Base-by-base conservation (phyloP, 345 rosid species). In the Conringia planisiliqua region DNA sequence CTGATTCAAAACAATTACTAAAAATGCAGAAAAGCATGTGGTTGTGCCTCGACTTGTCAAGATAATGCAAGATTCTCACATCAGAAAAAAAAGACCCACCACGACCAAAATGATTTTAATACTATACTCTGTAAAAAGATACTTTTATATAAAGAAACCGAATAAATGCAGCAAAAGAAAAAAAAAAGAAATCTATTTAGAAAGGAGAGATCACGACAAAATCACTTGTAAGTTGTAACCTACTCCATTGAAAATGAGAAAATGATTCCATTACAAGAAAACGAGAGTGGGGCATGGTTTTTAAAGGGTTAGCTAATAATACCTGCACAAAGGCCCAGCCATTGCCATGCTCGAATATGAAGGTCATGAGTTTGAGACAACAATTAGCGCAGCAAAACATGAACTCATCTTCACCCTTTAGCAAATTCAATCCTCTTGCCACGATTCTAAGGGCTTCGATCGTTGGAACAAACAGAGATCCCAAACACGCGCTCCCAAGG, bases 301-400 rank as follows among this genome's bases (percentile, higher is more conserved):
- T 60, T 1, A 59, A 50, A 51, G 22, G 29, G 2, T 36, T 17
- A 13, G 70, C 24, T 71, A 12, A 59, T 42, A 39, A 39, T 79
- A 95, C 99, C 99, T 96, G 99, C 60, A 96, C 99, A 84, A 83
- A 96, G 70, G 99, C 98, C 99, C 99, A 92, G 57, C 98, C 86
- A 78, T 96, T 96, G 68, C 99, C 99, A 10, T 73, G 77, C 81
- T 82, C 81, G 83, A 96, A 96, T 73, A 96, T 83, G 48, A 82
- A 76, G 16, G 89, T 78, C 96, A 96, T 89, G 62, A 92, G 85
- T 33, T 60, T 71, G 38, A 96, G 99, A 66, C 99, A 92, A 60
- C 98, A 96, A 74, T 90, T 92, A n/a, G 99, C 99, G 60, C 99
- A 96, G 42, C 94, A 96, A 75, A 90, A 96, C 97, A 92, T 87